Percentiles rank a stretch among this genome's conserved stretches.
Evolutionary conservation across 2,329 filamentous ascomycete species (phyloP).

Genomic region (Diaporthe caulivora): DNA sequence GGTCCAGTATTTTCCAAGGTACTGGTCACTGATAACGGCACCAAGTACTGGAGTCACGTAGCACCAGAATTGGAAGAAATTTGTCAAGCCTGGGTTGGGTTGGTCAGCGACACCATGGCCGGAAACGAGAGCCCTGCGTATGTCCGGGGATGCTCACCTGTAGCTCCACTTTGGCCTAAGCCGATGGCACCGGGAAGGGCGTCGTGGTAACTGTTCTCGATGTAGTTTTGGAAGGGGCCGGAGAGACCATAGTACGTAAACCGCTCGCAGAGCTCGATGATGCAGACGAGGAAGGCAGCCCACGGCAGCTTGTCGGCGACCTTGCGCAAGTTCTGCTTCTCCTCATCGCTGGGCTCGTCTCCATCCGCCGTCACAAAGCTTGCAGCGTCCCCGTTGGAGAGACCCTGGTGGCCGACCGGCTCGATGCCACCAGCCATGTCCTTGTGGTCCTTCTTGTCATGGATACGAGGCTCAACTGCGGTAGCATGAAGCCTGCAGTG

Average conservation of each 20-base stretch:
- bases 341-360: slow-evolving; percentile 36
- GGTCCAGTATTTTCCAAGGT: slow-evolving; percentile 38
- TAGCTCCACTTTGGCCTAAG: slow-evolving; percentile 33
- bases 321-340: slow-evolving; percentile 36
- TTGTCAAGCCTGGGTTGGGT: slow-evolving; percentile 22
- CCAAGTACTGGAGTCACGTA: slow-evolving; percentile 39
- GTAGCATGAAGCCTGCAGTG: slow-evolving; percentile 32
- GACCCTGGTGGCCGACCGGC: background rate
- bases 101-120: background rate
- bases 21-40: slow-evolving; percentile 36
- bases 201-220: slow-evolving; percentile 29
- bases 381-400: slow-evolving; percentile 1
- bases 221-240: slow-evolving; percentile 39
- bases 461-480: slow-evolving; percentile 29
- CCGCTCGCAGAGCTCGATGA: slow-evolving; percentile 38
- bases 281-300: slow-evolving; percentile 39
- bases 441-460: slow-evolving; percentile 33
- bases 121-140: background rate
- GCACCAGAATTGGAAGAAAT: slow-evolving; percentile 40
- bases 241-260: slow-evolving; percentile 40
- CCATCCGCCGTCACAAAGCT: slow-evolving; percentile 29
- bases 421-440: slow-evolving; percentile 38
- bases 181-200: slow-evolving; percentile 35
- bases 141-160: background rate
- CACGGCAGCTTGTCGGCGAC: slow-evolving; percentile 39